Percentiles rank a stretch among this genome's conserved stretches.
These are phyloP conservation scores for Cyathus striatus DNA, from an alignment of 768 basidiomycete genomes.

Conservation along the genomic window DNA sequence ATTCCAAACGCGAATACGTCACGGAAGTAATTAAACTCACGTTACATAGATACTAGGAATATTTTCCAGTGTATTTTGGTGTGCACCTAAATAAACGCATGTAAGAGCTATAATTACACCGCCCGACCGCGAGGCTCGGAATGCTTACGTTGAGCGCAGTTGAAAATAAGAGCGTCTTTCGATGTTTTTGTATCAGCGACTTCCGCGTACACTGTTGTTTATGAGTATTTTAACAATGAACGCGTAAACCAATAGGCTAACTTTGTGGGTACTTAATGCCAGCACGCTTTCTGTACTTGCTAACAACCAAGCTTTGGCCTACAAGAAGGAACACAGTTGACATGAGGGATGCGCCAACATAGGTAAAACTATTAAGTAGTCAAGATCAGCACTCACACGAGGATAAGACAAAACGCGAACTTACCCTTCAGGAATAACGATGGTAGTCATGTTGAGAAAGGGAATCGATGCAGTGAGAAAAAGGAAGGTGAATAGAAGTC, in stretches of 20 bases:
- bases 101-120: too few relatives aligned
- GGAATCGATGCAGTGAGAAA: too few relatives aligned
- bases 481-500: too few relatives aligned
- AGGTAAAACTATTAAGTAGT: too few relatives aligned
- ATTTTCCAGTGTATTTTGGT: neutral
- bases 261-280: neutral
- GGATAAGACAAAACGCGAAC: too few relatives aligned
- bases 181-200: neutral
- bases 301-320: neutral
- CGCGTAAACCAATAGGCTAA: neutral
- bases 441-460: too few relatives aligned
- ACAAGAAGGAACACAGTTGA: neutral
- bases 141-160: neutral
- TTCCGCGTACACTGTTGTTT: neutral
- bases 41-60: neutral
- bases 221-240: too few relatives aligned
- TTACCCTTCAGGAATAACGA: too few relatives aligned
- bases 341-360: neutral
- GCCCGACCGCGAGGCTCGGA: too few relatives aligned
- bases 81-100: neutral
- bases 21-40: neutral
- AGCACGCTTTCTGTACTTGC: neutral
- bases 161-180: neutral
- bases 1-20: neutral
- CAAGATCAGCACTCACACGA: too few relatives aligned